phyloP scores from a whole-genome alignment of 2,329 filamentous ascomycete genomes.

The Penicillium sp. region DNA sequence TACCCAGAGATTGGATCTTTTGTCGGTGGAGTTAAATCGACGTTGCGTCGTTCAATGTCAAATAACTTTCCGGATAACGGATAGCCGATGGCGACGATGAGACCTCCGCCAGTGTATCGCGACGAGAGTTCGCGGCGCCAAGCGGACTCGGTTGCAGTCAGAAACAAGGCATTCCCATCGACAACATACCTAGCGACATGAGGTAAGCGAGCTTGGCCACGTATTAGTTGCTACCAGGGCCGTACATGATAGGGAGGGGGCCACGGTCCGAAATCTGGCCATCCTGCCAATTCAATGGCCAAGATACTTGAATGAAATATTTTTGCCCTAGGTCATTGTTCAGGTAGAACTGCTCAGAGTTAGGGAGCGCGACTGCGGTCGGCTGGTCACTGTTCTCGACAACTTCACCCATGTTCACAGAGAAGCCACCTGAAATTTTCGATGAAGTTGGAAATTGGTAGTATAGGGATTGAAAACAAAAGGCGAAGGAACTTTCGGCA shows the following conservation, averaged over 20 bases:
- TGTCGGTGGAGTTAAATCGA: slow-evolving; percentile 15
- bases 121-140: slow-evolving; percentile 24
- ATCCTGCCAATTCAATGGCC: slow-evolving; percentile 23
- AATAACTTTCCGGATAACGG: slow-evolving; percentile 17
- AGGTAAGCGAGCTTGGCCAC: background rate
- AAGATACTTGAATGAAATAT: slow-evolving; percentile 27
- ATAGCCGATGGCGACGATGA: slow-evolving; percentile 29
- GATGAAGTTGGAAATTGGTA: no score
- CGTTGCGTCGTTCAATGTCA: slow-evolving; percentile 8
- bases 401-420: background rate
- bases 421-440: no score
- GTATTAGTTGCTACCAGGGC: background rate
- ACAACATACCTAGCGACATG: slow-evolving; percentile 24
- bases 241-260: slow-evolving; percentile 12
- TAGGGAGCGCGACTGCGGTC: slow-evolving; percentile 10
- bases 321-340: slow-evolving; percentile 14
- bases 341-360: slow-evolving; percentile 26
- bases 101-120: slow-evolving; percentile 17
- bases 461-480: no score
- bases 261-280: background rate
- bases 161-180: slow-evolving; percentile 29
- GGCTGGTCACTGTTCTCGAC: background rate
- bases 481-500: background rate
- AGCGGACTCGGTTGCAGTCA: slow-evolving; percentile 27
- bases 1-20: background rate